These are phyloP conservation scores for Bathelium albidoporum DNA, from an alignment of 495 filamentous ascomycete species.

Conservation along the genomic window DNA sequence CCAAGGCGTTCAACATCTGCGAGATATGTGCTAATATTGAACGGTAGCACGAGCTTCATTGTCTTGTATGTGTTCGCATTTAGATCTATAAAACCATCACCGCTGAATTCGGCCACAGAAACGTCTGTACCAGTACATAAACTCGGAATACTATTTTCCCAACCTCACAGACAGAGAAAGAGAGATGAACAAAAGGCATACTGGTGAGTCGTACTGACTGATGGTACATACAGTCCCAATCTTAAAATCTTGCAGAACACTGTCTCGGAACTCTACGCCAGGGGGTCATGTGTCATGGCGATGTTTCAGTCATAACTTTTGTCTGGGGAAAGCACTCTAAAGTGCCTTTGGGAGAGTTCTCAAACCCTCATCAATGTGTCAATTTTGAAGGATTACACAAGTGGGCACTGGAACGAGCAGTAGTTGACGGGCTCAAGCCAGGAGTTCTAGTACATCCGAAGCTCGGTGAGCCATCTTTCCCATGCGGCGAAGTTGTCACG, in stretches of 20 bases:
- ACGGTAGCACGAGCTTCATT: not conserved
- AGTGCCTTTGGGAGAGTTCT: slow-evolving; percentile 5
- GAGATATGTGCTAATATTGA: slow-evolving; percentile 1
- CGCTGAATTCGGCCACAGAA: not conserved
- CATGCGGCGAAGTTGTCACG: not conserved
- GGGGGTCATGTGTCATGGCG: slow-evolving; percentile 1
- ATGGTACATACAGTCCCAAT: not conserved
- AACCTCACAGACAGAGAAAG: slow-evolving; percentile 6
- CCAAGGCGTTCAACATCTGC: not conserved
- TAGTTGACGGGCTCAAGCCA: not conserved
- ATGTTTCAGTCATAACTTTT: slow-evolving; percentile 3
- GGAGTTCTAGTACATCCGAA: slow-evolving; percentile 4
- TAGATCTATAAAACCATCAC: not conserved
- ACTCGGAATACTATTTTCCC: slow-evolving; percentile 1
- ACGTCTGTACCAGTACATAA: slow-evolving; percentile 3
- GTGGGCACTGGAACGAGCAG: not conserved
- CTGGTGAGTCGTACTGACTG: not conserved
- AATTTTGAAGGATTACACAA: slow-evolving; percentile 2
- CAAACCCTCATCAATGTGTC: slow-evolving; percentile 4
- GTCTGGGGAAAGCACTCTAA: slow-evolving; percentile 4
- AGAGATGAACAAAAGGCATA: slow-evolving; percentile 6
- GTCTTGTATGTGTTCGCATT: not conserved
- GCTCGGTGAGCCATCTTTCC: slow-evolving; percentile 1
- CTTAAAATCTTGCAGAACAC: slow-evolving; percentile 1
- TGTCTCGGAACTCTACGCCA: slow-evolving; percentile 5